Conservation (phyloP, 1,284 basidiomycete species). For the Trichosporon ovoides region DNA sequence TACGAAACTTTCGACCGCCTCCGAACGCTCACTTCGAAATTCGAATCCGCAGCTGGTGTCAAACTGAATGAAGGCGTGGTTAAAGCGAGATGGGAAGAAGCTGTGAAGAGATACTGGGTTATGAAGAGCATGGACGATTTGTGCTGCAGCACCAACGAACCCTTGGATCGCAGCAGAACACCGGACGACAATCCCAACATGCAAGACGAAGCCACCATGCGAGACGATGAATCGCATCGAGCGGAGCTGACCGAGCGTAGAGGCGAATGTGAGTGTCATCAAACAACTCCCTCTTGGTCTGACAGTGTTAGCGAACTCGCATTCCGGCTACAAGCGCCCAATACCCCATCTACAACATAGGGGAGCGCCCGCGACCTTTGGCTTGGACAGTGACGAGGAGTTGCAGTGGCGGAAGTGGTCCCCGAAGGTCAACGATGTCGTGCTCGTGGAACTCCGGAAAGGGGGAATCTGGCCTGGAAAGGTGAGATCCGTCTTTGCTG, state of each 20-base stretch:
- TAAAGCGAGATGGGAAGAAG: conserved; percentile 41
- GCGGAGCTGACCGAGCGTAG: too few relatives aligned
- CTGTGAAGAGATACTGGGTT: conserved; percentile 41
- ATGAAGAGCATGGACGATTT: conserved; percentile 45
- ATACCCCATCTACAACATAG: conserved; percentile 28
- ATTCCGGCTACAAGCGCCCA: conserved; percentile 12
- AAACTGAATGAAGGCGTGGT: conserved; percentile 39
- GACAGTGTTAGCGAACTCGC: too few relatives aligned
- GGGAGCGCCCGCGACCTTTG: conserved; percentile 28
- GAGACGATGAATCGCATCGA: background rate
- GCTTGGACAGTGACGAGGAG: conserved; percentile 32
- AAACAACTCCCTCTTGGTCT: too few relatives aligned
- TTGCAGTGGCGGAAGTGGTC: conserved; percentile 37
- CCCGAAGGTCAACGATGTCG: conserved; percentile 35
- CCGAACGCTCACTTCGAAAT: conserved; percentile 30
- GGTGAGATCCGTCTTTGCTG: conserved; percentile 22
- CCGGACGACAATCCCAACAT: conserved; percentile 3
- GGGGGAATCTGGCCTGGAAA: conserved; percentile 38
- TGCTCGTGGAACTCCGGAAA: conserved; percentile 34
- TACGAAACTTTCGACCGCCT: conserved; percentile 41
- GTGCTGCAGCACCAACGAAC: conserved; percentile 21
- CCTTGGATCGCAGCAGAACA: background rate
- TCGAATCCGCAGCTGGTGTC: conserved; percentile 36
- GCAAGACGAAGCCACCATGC: conserved; percentile 14
- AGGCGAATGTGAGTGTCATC: too few relatives aligned